phyloP scores from a whole-genome alignment of 306 rosid genomes.

The Abrus pulchellus region DNA sequence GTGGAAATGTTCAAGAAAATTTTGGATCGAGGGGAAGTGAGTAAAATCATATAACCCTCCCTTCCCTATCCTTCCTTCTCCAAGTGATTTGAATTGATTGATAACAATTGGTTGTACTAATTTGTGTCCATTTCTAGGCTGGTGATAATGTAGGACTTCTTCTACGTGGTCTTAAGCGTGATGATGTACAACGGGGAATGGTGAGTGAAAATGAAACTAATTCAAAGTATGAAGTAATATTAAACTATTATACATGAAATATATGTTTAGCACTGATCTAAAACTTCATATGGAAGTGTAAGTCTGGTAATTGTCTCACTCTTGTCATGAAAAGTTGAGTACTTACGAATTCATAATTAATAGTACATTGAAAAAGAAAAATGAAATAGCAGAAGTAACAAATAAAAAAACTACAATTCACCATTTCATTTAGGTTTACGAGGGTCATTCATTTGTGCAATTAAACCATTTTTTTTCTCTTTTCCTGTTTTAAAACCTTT shows the following conservation, averaged over 20 bases:
- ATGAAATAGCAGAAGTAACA: too few relatives aligned
- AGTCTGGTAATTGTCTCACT: background rate
- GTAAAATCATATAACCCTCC: slow-evolving; percentile 45
- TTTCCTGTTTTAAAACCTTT: background rate
- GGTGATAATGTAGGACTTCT: slow-evolving; percentile 97
- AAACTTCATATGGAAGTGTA: slow-evolving; percentile 24
- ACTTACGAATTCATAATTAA: background rate
- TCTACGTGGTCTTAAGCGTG: slow-evolving; percentile 88
- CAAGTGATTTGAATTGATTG: slow-evolving; percentile 32
- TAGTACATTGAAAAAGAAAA: background rate
- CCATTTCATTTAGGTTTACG: slow-evolving; percentile 11
- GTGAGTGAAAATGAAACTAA: slow-evolving; percentile 59
- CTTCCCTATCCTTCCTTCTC: background rate
- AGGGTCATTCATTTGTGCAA: slow-evolving; percentile 8
- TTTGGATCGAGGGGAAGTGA: slow-evolving; percentile 87
- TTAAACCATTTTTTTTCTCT: background rate
- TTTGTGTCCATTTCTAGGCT: slow-evolving; percentile 60
- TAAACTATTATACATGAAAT: background rate
- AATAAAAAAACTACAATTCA: background rate
- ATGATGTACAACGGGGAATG: slow-evolving; percentile 90
- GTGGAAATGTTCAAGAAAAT: slow-evolving; percentile 93
- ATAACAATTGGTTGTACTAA: slow-evolving; percentile 37
- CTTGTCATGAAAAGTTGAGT: slow-evolving; percentile 19
- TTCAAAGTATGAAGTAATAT: slow-evolving; percentile 20
- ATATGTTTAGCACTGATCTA: slow-evolving; percentile 20